Evolutionary conservation across 1,139 yeast genomes (phyloP).

Genomic region (Geotrichum reessii): DNA sequence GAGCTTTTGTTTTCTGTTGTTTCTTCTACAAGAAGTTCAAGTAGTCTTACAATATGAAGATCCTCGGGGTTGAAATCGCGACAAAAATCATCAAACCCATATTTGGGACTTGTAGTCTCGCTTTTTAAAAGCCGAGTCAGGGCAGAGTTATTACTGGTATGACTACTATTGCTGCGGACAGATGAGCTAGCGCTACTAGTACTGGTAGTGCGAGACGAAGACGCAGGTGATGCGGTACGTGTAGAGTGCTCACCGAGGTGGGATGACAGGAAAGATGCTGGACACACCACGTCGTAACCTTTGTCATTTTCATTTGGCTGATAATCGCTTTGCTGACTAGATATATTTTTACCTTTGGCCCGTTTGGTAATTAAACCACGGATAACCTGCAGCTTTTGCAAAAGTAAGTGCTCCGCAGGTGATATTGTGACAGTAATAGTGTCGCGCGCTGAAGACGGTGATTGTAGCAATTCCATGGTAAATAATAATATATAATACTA

Average conservation of each 20-base stretch:
- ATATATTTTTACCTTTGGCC: neutral
- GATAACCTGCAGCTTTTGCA: slow-evolving; percentile 11
- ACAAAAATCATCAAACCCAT: slow-evolving; percentile 27
- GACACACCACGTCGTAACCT: neutral
- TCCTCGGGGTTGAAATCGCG: slow-evolving; percentile 27
- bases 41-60: slow-evolving; percentile 13
- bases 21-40: slow-evolving; percentile 13
- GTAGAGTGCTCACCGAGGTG: neutral
- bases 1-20: slow-evolving; percentile 7
- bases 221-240: neutral
- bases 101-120: neutral
- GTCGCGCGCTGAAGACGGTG: neutral
- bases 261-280: neutral
- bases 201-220: neutral
- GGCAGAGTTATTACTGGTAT: neutral
- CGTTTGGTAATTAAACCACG: neutral
- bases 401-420: slow-evolving; percentile 8
- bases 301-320: neutral
- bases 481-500: too few relatives aligned
- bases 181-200: neutral
- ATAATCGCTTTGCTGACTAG: neutral
- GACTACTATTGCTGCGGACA: neutral
- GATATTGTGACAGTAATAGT: slow-evolving; percentile 5
- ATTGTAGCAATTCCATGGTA: neutral
- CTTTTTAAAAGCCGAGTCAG: neutral